Conservation (phyloP, 306 rosid species). For the Astragalus membranaceus region DNA sequence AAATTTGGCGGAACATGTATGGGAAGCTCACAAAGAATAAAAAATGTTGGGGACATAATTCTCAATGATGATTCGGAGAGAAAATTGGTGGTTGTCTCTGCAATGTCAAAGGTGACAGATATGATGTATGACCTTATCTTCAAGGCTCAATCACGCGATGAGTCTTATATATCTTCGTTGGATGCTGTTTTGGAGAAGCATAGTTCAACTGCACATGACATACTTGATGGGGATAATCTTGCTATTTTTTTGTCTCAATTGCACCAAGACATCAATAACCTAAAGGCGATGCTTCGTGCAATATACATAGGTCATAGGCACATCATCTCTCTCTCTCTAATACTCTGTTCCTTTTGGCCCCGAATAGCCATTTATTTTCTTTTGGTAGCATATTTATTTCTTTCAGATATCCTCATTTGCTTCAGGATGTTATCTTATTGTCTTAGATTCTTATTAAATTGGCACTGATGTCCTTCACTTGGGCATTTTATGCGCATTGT, state of each 20-base stretch:
- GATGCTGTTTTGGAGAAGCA: slow-evolving; percentile 83
- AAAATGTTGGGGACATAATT: slow-evolving; percentile 70
- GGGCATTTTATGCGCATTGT: neutral
- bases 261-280: slow-evolving; percentile 64
- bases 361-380: neutral
- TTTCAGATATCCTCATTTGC: neutral
- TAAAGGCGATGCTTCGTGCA: slow-evolving; percentile 97
- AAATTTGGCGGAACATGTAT: slow-evolving; percentile 98
- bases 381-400: neutral
- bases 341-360: neutral
- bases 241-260: slow-evolving; percentile 61
- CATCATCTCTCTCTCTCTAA: slow-evolving; percentile 2
- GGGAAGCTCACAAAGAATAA: slow-evolving; percentile 77
- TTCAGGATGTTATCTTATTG: neutral
- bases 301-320: slow-evolving; percentile 68
- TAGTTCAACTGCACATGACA: slow-evolving; percentile 64
- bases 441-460: neutral
- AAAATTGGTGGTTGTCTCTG: slow-evolving; percentile 87
- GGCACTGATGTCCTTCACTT: neutral
- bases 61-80: slow-evolving; percentile 70
- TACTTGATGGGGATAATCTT: slow-evolving; percentile 78
- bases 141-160: slow-evolving; percentile 89
- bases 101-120: slow-evolving; percentile 95
- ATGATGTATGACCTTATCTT: slow-evolving; percentile 90
- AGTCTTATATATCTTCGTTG: slow-evolving; percentile 66